Base-by-base conservation (phyloP, 2,329 filamentous ascomycete species). In the Metarhizium sp. region DNA sequence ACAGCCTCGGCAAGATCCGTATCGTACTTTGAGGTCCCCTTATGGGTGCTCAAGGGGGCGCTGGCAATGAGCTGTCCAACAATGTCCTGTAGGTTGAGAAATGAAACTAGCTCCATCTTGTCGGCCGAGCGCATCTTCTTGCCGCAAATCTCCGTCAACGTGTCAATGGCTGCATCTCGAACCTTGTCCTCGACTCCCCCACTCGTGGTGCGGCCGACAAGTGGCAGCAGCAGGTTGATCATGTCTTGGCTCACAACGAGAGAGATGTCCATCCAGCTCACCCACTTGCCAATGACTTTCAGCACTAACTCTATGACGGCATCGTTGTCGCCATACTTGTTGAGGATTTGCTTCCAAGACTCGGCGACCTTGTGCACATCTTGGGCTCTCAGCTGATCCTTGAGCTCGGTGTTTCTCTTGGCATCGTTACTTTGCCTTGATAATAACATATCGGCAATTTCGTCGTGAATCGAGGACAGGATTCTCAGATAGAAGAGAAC, bases 261-360 rank as follows among this genome's bases (percentile, higher is more conserved):
- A 52, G 88, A 88, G 64, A 99, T 97, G 67, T 97, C 94, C 66
- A 95, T 95, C 94, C 94, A 99, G 79, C 91, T 95, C 58, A 96
- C 91, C 92, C 94, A 99, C 69, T 92, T 94, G 42, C 90, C 91
- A 61, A 99, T 84, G n/a, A 91, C 87, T 71, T 87, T 90, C 53
- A 99, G 78, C 63, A 89, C 92, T 79, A 95, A 85, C 69, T 96
- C 91, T 47, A 95, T 80, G 56, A 97, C 80, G 46, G 74, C 69
- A 65, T 91, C 85, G 61, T 87, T 82, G 65, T 81, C 81, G 61
- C 79, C 78, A 80, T 92, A 97, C 64, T 86, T 83, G 11, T 83
- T 79, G 55, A 99, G 78, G 48, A 99, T 87, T 66, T 95, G 88
- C 70, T 94, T 89, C 94, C 94, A 99, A 4, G 91, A 92, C 58